phyloP scores from a whole-genome alignment of 2,329 filamentous ascomycete species.

The Pseudogymnoascus sp. region DNA sequence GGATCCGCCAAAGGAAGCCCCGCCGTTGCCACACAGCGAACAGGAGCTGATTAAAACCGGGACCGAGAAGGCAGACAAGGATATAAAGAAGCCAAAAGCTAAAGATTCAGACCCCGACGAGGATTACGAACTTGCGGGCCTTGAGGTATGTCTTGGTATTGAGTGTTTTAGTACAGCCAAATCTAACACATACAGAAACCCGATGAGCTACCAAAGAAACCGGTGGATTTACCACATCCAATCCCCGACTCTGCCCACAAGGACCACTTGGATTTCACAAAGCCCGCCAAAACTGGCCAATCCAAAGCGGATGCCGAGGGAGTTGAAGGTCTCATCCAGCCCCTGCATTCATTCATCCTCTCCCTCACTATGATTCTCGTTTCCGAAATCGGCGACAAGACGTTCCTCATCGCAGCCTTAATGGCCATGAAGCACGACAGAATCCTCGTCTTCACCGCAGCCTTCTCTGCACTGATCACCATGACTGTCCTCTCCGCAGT shows the following conservation, averaged over 20 bases:
- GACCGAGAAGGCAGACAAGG: slow-evolving; percentile 33
- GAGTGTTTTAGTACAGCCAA: not conserved
- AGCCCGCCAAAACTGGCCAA: slow-evolving; percentile 29
- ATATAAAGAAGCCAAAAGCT: slow-evolving; percentile 29
- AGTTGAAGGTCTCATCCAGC: slow-evolving; percentile 58
- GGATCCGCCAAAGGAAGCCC: slow-evolving; percentile 75
- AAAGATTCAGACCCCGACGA: slow-evolving; percentile 30
- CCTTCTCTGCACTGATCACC: slow-evolving; percentile 80
- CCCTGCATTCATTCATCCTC: slow-evolving; percentile 79
- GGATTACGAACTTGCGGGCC: slow-evolving; percentile 32
- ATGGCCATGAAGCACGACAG: slow-evolving; percentile 99
- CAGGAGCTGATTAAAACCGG: slow-evolving; percentile 52
- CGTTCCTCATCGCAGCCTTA: slow-evolving; percentile 88
- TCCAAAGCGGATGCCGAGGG: slow-evolving; percentile 35
- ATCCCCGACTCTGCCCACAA: slow-evolving; percentile 58
- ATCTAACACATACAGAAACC: slow-evolving; percentile 55
- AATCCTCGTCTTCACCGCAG: slow-evolving; percentile 85
- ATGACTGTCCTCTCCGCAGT: slow-evolving; percentile 96
- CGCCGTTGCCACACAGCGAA: slow-evolving; percentile 73
- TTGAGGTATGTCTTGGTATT: slow-evolving; percentile 44
- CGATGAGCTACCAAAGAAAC: slow-evolving; percentile 67
- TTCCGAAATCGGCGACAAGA: slow-evolving; percentile 97
- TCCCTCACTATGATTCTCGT: slow-evolving; percentile 97
- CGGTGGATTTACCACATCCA: slow-evolving; percentile 65
- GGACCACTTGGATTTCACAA: slow-evolving; percentile 49